A percentile compares a stretch with the other conserved stretches of the same genome.
phyloP scores from a whole-genome alignment of 306 rosid species.

The Fragaria vesca region DNA sequence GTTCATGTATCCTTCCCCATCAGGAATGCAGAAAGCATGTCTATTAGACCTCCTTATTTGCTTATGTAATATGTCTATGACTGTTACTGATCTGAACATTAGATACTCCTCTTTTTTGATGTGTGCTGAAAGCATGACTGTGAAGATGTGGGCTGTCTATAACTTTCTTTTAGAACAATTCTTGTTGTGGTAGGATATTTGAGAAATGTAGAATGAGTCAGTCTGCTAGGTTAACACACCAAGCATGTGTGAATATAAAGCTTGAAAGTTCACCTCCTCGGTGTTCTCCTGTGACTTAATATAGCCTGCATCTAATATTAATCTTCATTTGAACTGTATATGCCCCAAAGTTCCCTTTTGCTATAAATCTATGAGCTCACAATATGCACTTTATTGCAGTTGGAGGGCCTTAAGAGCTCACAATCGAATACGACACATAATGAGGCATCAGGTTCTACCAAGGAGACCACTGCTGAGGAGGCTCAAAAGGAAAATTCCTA shows the following conservation, averaged over 20 bases:
- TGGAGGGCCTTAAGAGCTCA: slow-evolving; percentile 60
- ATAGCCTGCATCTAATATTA: background rate
- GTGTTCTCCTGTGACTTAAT: background rate
- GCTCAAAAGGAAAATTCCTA: slow-evolving; percentile 45
- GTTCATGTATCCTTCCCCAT: no score
- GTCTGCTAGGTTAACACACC: background rate
- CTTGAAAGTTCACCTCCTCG: background rate
- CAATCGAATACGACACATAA: slow-evolving; percentile 8
- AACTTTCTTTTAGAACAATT: background rate
- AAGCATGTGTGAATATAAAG: background rate
- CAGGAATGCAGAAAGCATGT: background rate
- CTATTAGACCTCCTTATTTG: background rate
- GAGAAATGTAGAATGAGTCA: background rate
- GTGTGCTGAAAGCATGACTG: background rate
- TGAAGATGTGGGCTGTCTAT: background rate
- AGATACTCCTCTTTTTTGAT: background rate
- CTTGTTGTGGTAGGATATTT: slow-evolving; percentile 1
- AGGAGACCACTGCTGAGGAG: slow-evolving; percentile 55
- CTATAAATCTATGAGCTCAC: background rate
- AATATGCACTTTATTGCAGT: slow-evolving; percentile 40
- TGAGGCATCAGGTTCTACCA: slow-evolving; percentile 35
- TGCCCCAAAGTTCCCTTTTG: background rate
- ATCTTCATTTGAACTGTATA: background rate
- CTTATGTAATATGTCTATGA: background rate
- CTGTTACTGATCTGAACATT: background rate